Base-by-base conservation (phyloP, 352 stramenopile genomes). In the Globisporangium cederbergense region DNA sequence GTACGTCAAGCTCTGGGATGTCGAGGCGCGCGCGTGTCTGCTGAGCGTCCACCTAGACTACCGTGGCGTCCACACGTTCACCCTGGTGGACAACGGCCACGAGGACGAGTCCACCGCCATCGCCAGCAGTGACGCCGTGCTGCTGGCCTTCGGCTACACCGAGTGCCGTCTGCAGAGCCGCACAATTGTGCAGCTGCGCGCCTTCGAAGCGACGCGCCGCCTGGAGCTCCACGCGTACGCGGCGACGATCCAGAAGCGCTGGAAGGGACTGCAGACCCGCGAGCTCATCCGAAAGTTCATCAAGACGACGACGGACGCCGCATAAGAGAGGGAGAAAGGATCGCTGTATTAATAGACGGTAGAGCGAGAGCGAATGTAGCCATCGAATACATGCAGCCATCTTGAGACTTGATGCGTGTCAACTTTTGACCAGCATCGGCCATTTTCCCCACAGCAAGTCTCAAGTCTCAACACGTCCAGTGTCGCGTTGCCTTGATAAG, bases 1-100 rank as follows among this genome's bases (percentile, higher is more conserved):
- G 8, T 91, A 89, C 66, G 64, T 89, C 30, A 87, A 86, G 54
- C n/a, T 89, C 18, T 91, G 82, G 82, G 75, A 88, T 45, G 51
- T 79, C 2, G 56, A 68, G 14, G 56, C 63, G 10, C 58, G 63
- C 4, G 59, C 59, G n/a, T 77, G 71, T n/a, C 60, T 73, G 25
- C 78, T 65, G 59, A 76, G 53, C 22, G 53, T 86, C 18, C 74
- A 91, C 62, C 30, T 87, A 10, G 79, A 88, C 45, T 32, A 62
- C 22, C 67, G 71, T n/a, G 82, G 77, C 7, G 62, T 88, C 32
- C 70, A 81, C 45, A 76, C 65, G 7, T 73, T 82, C 45, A 8
- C 64, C 56, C 16, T 83, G 4, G 30, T 79, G 25, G 65, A 78
- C 14, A 61, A 78, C 14, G 18, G 18, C n/a, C 6, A 14, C 3